Percentiles rank a stretch among this genome's conserved stretches.
Conservation (phyloP, 2,329 filamentous ascomycete genomes). For the Colletotrichum sp. region DNA sequence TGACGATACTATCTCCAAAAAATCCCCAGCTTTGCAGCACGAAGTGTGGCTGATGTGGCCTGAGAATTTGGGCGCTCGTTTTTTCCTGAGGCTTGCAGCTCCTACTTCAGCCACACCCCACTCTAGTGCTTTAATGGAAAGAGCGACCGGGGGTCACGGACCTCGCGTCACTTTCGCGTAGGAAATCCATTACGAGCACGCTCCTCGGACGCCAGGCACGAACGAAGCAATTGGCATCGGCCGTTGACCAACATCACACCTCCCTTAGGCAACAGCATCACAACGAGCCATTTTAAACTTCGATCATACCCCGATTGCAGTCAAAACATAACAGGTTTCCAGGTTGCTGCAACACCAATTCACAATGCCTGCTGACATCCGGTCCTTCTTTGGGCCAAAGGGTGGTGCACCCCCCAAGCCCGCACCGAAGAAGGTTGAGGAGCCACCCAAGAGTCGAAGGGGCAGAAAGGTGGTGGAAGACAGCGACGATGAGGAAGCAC, state of each 20-base stretch:
- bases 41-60: constrained; percentile 24
- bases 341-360: not conserved
- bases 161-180: constrained; percentile 52
- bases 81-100: constrained; percentile 5
- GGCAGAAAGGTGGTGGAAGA: constrained; percentile 78
- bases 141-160: constrained; percentile 35
- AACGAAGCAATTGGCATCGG: not conserved
- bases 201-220: constrained; percentile 10
- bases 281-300: not conserved
- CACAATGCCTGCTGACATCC: constrained; percentile 81
- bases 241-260: not conserved
- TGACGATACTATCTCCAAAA: constrained; percentile 35
- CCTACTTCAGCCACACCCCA: constrained; percentile 24
- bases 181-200: constrained; percentile 11
- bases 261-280: constrained; percentile 4
- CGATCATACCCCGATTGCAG: not conserved
- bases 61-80: constrained; percentile 23
- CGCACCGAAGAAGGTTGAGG: constrained; percentile 49
- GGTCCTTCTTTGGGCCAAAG: constrained; percentile 87
- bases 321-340: not conserved
- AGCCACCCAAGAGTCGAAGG: constrained; percentile 48
- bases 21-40: constrained; percentile 23
- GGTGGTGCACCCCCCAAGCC: constrained; percentile 61
- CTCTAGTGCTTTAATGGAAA: not conserved
- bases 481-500: constrained; percentile 78